phyloP scores from a whole-genome alignment of 108 stramenopile genomes.

The Cyclotella cryptica region DNA sequence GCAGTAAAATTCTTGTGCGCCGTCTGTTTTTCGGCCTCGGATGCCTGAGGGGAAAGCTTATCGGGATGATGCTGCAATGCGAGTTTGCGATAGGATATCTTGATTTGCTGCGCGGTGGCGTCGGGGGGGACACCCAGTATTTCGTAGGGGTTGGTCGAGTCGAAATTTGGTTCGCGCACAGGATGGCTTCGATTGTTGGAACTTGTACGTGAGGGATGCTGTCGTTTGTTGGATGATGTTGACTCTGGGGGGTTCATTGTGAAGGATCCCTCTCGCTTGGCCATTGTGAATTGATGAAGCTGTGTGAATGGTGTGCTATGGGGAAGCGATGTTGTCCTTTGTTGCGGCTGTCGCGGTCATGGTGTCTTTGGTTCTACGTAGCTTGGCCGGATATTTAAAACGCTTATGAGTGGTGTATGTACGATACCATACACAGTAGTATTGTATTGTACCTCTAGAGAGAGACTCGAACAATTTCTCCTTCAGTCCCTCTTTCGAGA shows the following conservation, averaged over 20 bases:
- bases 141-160: constrained; percentile 75
- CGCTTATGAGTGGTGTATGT: no score
- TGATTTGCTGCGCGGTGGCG: constrained; percentile 84
- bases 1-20: constrained; percentile 40
- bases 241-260: neutral
- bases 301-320: no score
- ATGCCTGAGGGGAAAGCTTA: constrained; percentile 57
- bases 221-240: neutral
- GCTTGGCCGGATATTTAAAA: no score
- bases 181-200: neutral
- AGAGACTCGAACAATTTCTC: no score
- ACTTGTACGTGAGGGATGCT: neutral
- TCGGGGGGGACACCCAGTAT: constrained; percentile 76
- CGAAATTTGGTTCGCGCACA: constrained; percentile 15
- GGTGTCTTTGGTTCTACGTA: no score
- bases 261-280: constrained; percentile 2
- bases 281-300: neutral
- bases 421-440: no score
- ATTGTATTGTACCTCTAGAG: no score
- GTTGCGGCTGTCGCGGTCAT: neutral
- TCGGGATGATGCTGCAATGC: constrained; percentile 82
- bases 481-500: no score
- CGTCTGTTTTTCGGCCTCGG: constrained; percentile 30
- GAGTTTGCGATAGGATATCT: constrained; percentile 83
- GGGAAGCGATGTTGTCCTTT: no score